phyloP scores from a whole-genome alignment of 2,329 filamentous ascomycete species.

The Sporothrix mexicana region DNA sequence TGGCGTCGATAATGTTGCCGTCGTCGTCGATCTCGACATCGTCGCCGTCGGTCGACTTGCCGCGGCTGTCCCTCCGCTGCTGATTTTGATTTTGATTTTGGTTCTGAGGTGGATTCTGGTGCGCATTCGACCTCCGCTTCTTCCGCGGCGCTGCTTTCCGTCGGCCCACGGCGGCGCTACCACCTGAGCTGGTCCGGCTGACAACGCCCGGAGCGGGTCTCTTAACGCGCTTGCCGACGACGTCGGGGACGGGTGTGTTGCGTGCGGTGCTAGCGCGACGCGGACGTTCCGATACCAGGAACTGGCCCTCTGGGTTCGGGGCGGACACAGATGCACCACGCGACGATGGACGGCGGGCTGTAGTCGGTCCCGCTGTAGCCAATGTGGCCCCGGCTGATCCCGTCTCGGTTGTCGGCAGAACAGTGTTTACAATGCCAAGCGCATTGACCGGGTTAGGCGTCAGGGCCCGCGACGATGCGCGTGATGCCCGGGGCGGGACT shows the following conservation, averaged over 20 bases:
- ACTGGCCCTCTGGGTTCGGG: constrained; percentile 51
- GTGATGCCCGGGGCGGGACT: constrained; percentile 12
- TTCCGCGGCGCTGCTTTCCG: constrained; percentile 72
- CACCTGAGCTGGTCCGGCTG: constrained; percentile 64
- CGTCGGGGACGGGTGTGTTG: constrained; percentile 62
- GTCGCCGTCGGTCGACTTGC: constrained; percentile 51
- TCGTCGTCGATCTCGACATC: constrained; percentile 62
- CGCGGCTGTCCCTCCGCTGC: constrained; percentile 47
- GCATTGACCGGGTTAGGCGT: constrained; percentile 24
- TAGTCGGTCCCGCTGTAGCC: not conserved
- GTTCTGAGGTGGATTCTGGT: not conserved
- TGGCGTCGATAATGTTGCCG: constrained; percentile 72
- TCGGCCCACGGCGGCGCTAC: constrained; percentile 72
- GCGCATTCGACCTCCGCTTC: constrained; percentile 55
- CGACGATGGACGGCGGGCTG: constrained; percentile 39
- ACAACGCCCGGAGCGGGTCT: constrained; percentile 75
- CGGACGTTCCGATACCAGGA: constrained; percentile 59
- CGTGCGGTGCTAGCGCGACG: constrained; percentile 63
- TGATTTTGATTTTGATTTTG: not conserved
- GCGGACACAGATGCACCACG: constrained; percentile 43
- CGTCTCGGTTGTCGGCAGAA: constrained; percentile 19
- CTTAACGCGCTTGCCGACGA: constrained; percentile 61
- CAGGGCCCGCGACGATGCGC: constrained; percentile 32
- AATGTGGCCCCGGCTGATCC: not conserved
- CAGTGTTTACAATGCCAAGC: not conserved